Conservation (phyloP, 1,284 basidiomycete species). For the Sanghuangporus baumii region DNA sequence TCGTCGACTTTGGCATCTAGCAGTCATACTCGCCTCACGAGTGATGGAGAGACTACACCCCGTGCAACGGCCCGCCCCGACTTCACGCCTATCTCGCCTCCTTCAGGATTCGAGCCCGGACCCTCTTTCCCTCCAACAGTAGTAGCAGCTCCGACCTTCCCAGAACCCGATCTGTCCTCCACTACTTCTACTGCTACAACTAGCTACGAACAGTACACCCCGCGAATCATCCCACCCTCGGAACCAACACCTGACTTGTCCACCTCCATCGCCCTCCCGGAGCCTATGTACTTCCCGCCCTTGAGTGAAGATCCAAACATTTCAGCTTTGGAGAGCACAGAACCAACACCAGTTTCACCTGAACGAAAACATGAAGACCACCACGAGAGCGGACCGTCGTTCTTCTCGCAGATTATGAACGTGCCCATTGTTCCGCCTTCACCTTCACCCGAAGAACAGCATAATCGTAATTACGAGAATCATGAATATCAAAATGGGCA, state of each 20-base stretch:
- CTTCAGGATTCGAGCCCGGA: neutral
- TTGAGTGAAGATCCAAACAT: neutral
- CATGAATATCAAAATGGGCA: neutral
- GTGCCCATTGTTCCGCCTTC: constrained; percentile 12
- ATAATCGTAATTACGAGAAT: neutral
- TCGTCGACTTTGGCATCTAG: neutral
- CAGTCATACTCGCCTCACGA: neutral
- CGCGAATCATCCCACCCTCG: constrained; percentile 5
- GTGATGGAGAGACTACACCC: constrained; percentile 8
- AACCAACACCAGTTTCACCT: neutral
- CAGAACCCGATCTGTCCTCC: constrained; percentile 9
- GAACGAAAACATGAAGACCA: neutral
- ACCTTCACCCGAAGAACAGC: neutral
- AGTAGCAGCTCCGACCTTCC: constrained; percentile 1
- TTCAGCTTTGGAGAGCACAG: too few species aligned
- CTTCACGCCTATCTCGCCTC: neutral
- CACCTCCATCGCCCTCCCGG: neutral
- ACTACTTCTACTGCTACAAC: neutral
- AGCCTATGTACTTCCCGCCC: neutral
- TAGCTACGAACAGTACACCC: neutral
- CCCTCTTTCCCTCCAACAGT: neutral
- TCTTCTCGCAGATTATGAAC: constrained; percentile 7
- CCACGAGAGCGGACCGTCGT: constrained; percentile 2
- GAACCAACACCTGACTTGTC: neutral
- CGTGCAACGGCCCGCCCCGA: neutral